These are phyloP conservation scores for Aspergillus fumigatus DNA, from an alignment of 2,329 filamentous ascomycete species.

Conservation along the genomic window DNA sequence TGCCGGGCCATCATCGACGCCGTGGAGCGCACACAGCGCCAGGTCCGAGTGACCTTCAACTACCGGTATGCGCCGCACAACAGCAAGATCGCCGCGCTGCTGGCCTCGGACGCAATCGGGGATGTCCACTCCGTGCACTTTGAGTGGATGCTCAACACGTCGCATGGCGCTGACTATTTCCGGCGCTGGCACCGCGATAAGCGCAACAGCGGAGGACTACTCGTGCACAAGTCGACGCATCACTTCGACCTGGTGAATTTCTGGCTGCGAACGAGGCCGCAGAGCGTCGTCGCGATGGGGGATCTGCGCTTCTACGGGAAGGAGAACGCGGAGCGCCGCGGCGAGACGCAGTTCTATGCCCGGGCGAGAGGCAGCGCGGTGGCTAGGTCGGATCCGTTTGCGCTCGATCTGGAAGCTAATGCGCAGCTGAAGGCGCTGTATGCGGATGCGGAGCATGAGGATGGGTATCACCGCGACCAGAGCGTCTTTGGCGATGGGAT, in stretches of 20 bases:
- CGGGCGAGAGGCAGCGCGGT: slow-evolving; percentile 49
- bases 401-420: slow-evolving; percentile 51
- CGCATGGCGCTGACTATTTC: slow-evolving; percentile 60
- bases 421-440: slow-evolving; percentile 56
- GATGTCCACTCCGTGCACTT: slow-evolving; percentile 56
- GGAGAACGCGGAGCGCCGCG: slow-evolving; percentile 56
- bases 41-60: slow-evolving; percentile 59
- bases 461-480: slow-evolving; percentile 58
- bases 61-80: slow-evolving; percentile 64
- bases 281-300: slow-evolving; percentile 55
- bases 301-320: slow-evolving; percentile 58
- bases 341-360: slow-evolving; percentile 43
- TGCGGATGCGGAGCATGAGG: slow-evolving; percentile 60
- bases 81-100: slow-evolving; percentile 54
- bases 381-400: slow-evolving; percentile 55
- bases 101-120: slow-evolving; percentile 54
- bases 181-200: slow-evolving; percentile 61
- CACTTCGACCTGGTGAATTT: slow-evolving; percentile 63
- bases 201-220: slow-evolving; percentile 54
- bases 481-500: slow-evolving; percentile 61
- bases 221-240: slow-evolving; percentile 61
- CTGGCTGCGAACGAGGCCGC: slow-evolving; percentile 54
- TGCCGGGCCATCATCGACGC: slow-evolving; percentile 53
- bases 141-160: slow-evolving; percentile 61
- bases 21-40: slow-evolving; percentile 46